Percentiles rank a stretch among this genome's conserved stretches.
These are phyloP conservation scores for Saccharomycopsis babjevae DNA, from an alignment of 805 yeast genomes.

Conservation along the genomic window DNA sequence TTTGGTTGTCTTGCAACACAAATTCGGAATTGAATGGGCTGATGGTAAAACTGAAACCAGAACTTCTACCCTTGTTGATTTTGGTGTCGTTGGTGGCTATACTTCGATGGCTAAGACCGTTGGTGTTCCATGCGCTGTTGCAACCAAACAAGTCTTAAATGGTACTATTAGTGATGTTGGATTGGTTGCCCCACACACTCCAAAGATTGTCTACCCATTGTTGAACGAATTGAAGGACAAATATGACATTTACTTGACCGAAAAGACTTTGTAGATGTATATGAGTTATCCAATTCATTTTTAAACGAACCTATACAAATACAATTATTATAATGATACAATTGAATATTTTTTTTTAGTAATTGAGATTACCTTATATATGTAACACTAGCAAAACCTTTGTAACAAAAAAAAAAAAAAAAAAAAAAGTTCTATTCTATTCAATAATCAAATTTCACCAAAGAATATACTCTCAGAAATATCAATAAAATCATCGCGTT, in stretches of 20 bases:
- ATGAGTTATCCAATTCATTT: background rate
- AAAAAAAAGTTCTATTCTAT: background rate
- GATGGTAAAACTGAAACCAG: slow-evolving; percentile 86
- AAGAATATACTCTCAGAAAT: slow-evolving; percentile 60
- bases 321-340: background rate
- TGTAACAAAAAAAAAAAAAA: background rate
- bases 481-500: slow-evolving; percentile 37
- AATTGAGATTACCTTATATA: background rate
- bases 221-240: slow-evolving; percentile 86
- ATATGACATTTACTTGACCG: slow-evolving; percentile 78
- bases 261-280: slow-evolving; percentile 47
- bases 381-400: background rate
- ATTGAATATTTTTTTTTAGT: background rate
- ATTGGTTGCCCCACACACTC: slow-evolving; percentile 83
- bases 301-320: background rate
- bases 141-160: slow-evolving; percentile 72
- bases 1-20: slow-evolving; percentile 90
- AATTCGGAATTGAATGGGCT: slow-evolving; percentile 94
- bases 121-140: slow-evolving; percentile 98
- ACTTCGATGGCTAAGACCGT: slow-evolving; percentile 97
- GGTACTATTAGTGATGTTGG: slow-evolving; percentile 76
- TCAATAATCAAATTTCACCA: slow-evolving; percentile 34
- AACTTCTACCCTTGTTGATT: slow-evolving; percentile 90
- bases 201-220: slow-evolving; percentile 83
- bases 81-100: slow-evolving; percentile 88